Conservation (phyloP, 2,329 filamentous ascomycete genomes). For the Alternaria sp. region DNA sequence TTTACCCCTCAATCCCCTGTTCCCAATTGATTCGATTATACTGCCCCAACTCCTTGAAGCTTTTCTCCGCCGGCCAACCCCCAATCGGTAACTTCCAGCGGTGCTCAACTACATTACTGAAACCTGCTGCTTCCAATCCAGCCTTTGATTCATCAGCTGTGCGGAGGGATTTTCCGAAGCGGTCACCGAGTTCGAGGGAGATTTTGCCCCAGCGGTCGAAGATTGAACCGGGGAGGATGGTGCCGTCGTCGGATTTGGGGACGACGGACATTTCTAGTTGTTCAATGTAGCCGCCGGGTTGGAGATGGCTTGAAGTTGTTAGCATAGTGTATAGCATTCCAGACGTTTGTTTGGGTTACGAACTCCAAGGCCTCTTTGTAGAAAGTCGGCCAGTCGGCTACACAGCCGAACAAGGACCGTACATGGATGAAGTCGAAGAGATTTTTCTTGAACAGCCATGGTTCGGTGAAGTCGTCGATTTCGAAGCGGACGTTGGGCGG, state of each 20-base stretch:
- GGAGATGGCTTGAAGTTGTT: constrained; percentile 26
- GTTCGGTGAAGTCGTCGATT: constrained; percentile 45
- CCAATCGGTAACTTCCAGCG: constrained; percentile 50
- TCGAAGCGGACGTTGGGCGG: constrained; percentile 47
- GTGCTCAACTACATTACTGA: constrained; percentile 60
- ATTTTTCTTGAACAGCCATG: constrained; percentile 40
- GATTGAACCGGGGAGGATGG: constrained; percentile 28
- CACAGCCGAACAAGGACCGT: constrained; percentile 30
- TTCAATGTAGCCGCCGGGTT: constrained; percentile 45
- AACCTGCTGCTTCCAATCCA: constrained; percentile 62
- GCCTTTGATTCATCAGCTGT: constrained; percentile 52
- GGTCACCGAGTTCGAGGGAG: constrained; percentile 40
- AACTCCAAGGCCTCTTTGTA: constrained; percentile 33
- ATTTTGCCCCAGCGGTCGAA: constrained; percentile 40
- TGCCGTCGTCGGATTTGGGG: constrained; percentile 41
- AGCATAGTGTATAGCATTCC: background rate
- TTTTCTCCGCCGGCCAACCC: constrained; percentile 45
- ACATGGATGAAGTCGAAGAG: constrained; percentile 38
- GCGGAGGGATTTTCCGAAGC: constrained; percentile 48
- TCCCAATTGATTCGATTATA: constrained; percentile 41
- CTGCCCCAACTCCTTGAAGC: constrained; percentile 61
- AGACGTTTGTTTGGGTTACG: constrained; percentile 15
- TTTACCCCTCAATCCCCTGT: constrained; percentile 37
- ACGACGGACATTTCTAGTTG: constrained; percentile 39
- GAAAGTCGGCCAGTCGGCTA: constrained; percentile 35